Percentiles rank a stretch among this genome's conserved stretches.
These are phyloP conservation scores for Calocybe gambosa DNA, from an alignment of 1,284 basidiomycete species.

Conservation along the genomic window DNA sequence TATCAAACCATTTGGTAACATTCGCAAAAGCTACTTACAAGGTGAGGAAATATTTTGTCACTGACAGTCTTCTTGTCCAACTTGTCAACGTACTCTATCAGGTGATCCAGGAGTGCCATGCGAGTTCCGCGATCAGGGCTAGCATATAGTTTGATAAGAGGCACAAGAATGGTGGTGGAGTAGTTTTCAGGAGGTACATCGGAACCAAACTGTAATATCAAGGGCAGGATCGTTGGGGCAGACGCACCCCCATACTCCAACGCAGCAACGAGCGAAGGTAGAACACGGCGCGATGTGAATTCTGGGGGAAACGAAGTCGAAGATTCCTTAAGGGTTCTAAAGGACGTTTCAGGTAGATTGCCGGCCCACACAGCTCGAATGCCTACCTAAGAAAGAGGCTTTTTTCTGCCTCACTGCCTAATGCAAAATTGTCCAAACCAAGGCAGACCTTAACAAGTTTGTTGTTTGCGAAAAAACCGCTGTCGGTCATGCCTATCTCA, in stretches of 20 bases:
- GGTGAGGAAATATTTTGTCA: constrained; percentile 90
- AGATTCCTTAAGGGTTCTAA: constrained; percentile 75
- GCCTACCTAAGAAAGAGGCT: constrained; percentile 60
- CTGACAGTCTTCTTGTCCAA: constrained; percentile 81
- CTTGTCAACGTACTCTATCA: constrained; percentile 82
- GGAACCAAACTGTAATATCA: constrained; percentile 77
- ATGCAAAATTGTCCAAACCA: constrained; percentile 83
- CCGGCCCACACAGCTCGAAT: constrained; percentile 1
- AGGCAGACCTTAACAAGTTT: constrained; percentile 80
- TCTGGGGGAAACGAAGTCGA: constrained; percentile 79
- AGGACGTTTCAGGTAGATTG: not conserved
- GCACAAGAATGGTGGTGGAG: constrained; percentile 60
- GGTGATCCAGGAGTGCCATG: constrained; percentile 87
- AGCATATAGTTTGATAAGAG: constrained; percentile 78
- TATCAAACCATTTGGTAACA: constrained; percentile 1
- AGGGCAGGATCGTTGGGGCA: constrained; percentile 73
- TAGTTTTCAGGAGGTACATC: constrained; percentile 73
- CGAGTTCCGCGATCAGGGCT: constrained; percentile 90
- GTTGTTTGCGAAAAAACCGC: constrained; percentile 85
- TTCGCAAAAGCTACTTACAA: constrained; percentile 40
- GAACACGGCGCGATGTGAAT: constrained; percentile 81
- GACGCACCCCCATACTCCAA: constrained; percentile 82
- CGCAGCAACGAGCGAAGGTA: constrained; percentile 83
- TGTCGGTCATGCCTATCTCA: constrained; percentile 72
- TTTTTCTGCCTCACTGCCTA: constrained; percentile 83